Evolutionary conservation across 2,329 filamentous ascomycete species (phyloP), one percentile per base, ranked within the genome.

Genomic region (Lasiodiplodia gonubiensis): DNA sequence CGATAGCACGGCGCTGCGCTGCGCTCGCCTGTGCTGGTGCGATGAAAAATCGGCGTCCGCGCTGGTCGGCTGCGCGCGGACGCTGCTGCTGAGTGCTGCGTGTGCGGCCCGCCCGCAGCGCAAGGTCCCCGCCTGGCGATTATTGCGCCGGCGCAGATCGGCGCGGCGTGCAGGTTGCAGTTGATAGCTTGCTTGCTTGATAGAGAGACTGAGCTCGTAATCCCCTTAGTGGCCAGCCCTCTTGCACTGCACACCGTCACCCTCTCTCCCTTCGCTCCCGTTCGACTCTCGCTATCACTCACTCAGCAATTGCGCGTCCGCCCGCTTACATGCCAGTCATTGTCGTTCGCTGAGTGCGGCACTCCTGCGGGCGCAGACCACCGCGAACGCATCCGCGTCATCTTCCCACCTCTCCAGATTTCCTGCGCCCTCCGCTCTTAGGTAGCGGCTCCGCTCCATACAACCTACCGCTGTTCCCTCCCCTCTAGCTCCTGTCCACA

Each of bases 261-360:
- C 64, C 57, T 37, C 37, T n/a, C 52, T 57, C 64, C 46, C 52
- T 66, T 35, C 23, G 21, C 42, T 30, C 52, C 46, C 64, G 27
- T 25, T 12, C 52, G 37, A 10, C 42, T n/a, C n/a, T 52, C 46
- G 42, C 48, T 25, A 16, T 27, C 64, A 39, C 18, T 55, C 64
- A 25, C 49, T 48, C 63, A 39, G 35, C 63, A 27, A 65, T 55
- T 55, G 63, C 25, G 63, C 51, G 18, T 23, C 30, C 27, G 51
- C 30, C 54, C 2, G 27, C 59, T 63, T 57, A 52, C 64, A 66
- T 66, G 64, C 64, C 37, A 33, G 52, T 33, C 64, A 37, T 57
- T 66, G 64, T 66, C 64, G 52, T 66, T 66, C 64, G 64, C 64
- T 66, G 64, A 66, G 64, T 25, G 64, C 64, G 42, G 52, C 51